Evolutionary conservation across 1,284 basidiomycete genomes (phyloP), one percentile per base, ranked within the genome.

Genomic region (Mycosarcoma maydis): DNA sequence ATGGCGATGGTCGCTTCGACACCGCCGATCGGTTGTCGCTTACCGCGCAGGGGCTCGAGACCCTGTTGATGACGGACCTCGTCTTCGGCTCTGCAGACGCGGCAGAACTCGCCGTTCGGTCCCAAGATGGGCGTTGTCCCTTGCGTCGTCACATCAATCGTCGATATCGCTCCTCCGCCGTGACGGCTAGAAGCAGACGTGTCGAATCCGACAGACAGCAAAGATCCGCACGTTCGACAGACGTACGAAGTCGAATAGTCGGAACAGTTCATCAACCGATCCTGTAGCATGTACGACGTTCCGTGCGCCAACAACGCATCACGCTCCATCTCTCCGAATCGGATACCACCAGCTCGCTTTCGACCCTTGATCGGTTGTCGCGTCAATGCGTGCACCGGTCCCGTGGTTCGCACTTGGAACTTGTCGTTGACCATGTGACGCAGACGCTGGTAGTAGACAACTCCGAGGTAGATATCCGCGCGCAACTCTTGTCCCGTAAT

Each of bases 361-460:
- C 96, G 90, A 56, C 96, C 96, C 92, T 96, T 98, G 80, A 99
- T 92, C 42, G 96, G 96, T 83, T 98, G 96, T 71, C 94, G 88
- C 6, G 96, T 99, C 40, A 98, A 85, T 23, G 91, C 89, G 84
- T 98, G 95, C 33, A 98, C 92, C 10, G 94, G 94, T 4, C 96
- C 96, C 23, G 94, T 98, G 24, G 96, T 98, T 75, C 96, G 90
- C 32, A 98, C 94, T 85, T 99, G 96, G 87, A 95, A 98, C 85
- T 99, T 98, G 86, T 99, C 96, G 77, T 97, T 87, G 51, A 99
- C 96, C 96, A 98, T 98, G 87, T 98, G 96, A 75, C 96, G 89
- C 61, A 99, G 86, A 61, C 96, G 90, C 83, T 99, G 96, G 84
- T 99, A 99, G 85, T 97, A 98, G 47, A 98, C 95, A 40, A 97